These are phyloP conservation scores for Penicillium vulpinum DNA, from an alignment of 2,329 filamentous ascomycete genomes.

Conservation along the genomic window DNA sequence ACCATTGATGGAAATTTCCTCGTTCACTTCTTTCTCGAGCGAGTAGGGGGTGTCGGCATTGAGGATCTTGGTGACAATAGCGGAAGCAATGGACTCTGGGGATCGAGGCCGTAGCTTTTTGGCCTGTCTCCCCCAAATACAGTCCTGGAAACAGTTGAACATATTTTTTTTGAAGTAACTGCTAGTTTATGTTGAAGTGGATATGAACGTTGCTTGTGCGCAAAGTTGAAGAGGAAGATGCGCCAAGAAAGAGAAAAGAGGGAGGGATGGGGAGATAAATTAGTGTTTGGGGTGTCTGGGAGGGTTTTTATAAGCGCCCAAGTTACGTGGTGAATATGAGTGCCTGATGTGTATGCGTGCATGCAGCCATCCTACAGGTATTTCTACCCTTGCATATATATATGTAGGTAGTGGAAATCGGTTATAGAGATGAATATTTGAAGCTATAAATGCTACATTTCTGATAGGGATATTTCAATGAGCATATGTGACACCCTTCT, in stretches of 20 bases:
- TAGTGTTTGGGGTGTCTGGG: too few relatives aligned
- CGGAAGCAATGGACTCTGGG: neutral
- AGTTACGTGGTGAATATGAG: too few relatives aligned
- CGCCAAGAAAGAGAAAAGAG: neutral
- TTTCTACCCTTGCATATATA: neutral
- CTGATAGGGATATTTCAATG: too few relatives aligned
- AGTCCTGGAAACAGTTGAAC: neutral
- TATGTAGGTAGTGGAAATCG: too few relatives aligned
- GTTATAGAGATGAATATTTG: too few relatives aligned
- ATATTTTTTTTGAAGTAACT: neutral
- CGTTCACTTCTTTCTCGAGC: neutral
- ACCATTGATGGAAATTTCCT: constrained; percentile 1
- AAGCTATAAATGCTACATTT: too few relatives aligned
- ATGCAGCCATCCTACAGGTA: neutral
- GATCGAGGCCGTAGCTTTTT: neutral
- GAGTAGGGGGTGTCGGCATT: neutral
- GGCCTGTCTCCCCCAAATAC: neutral
- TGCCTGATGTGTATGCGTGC: neutral
- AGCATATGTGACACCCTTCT: too few relatives aligned
- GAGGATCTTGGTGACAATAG: neutral
- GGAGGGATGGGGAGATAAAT: too few relatives aligned
- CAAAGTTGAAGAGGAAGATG: neutral
- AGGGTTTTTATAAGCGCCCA: too few relatives aligned
- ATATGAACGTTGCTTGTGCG: neutral
- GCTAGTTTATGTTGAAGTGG: neutral